Evolutionary conservation across 352 stramenopile genomes (phyloP), one percentile per base, ranked within the genome.

Genomic region (Elongisporangium undulatum): DNA sequence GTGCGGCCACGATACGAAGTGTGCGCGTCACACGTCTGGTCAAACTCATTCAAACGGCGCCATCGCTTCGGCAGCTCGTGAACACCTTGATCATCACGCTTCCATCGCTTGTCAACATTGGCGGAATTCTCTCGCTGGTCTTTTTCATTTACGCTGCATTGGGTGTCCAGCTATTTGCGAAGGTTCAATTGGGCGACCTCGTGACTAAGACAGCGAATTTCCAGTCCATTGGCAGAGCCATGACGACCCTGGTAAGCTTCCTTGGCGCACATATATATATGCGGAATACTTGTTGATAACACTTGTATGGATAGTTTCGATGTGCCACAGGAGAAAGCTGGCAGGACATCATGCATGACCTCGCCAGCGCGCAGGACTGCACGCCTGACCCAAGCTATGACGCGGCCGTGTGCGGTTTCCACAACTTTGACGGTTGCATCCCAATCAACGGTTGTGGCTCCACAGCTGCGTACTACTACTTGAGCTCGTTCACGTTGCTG

Each of bases 61-160:
- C 90, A 55, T 79, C 71, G 17, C 67, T 97, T 10, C 71, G 80
- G 13, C 75, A 89, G 60, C 74, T 93, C 24, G 82, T 96, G 59
- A 89, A 93, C 58, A 95, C 88, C 6, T 75, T 97, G 22, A 29
- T 96, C 16, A 72, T 80, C 24, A 86, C 82, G 19, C 66, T 97
- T 39, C 88, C 87, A 38, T 85, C 74, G 12, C 75, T 91, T 17
- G 72, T 73, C 12, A 95, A 92, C 66, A 90, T 97, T 53, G 83
- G 73, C 19, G 70, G 68, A 8, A 66, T 97, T 15, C 59, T 97
- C n/a, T 72, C 85, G 4, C 72, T 97, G 26, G 64, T 97, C 15
- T 89, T 95, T 55, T 96, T 94, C 71, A 95, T 97, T 52, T 96
- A 91, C 53, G 78, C 87, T 20, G 81, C 89, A 6, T 66, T 92